Conservation (phyloP, 2,329 filamentous ascomycete species). For the Colletotrichum musicola region DNA sequence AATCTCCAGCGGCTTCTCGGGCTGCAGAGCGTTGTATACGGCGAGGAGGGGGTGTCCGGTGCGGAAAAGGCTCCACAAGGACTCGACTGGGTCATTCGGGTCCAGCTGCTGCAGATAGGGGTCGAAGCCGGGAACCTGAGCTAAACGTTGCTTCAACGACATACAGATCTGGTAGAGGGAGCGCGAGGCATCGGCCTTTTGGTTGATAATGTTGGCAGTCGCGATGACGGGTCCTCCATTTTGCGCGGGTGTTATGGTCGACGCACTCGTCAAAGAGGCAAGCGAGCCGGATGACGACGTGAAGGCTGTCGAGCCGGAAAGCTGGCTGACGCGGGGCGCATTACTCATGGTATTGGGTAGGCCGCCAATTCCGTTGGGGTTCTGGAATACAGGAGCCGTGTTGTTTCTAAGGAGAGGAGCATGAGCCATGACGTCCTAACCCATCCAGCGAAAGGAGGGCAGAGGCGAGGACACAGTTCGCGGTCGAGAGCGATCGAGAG, state of each 20-base stretch:
- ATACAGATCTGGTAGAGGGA: constrained; percentile 97
- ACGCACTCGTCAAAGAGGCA: constrained; percentile 59
- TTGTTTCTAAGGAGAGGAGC: constrained; percentile 71
- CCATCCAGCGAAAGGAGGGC: constrained; percentile 52
- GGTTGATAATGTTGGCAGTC: constrained; percentile 96
- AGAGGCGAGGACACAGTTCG: constrained; percentile 16
- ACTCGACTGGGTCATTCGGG: constrained; percentile 82
- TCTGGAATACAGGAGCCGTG: constrained; percentile 67
- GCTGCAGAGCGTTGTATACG: constrained; percentile 89
- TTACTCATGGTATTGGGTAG: constrained; percentile 64
- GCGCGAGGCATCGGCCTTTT: constrained; percentile 89
- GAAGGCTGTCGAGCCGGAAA: constrained; percentile 71
- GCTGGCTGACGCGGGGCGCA: constrained; percentile 70
- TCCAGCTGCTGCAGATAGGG: constrained; percentile 79
- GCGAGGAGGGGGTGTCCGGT: constrained; percentile 86
- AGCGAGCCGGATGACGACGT: constrained; percentile 67
- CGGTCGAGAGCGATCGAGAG: constrained; percentile 9
- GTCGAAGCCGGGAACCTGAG: constrained; percentile 87
- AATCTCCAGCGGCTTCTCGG: constrained; percentile 75
- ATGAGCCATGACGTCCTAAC: constrained; percentile 67
- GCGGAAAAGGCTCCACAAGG: constrained; percentile 89
- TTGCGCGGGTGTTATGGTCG: constrained; percentile 56
- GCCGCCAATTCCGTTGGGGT: constrained; percentile 61
- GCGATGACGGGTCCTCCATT: constrained; percentile 76
- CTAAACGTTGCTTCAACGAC: constrained; percentile 82